Percentiles rank a stretch among this genome's conserved stretches.
These are phyloP conservation scores for Melanomma pulvis-pyrius DNA, from an alignment of 495 filamentous ascomycete species.

Conservation along the genomic window DNA sequence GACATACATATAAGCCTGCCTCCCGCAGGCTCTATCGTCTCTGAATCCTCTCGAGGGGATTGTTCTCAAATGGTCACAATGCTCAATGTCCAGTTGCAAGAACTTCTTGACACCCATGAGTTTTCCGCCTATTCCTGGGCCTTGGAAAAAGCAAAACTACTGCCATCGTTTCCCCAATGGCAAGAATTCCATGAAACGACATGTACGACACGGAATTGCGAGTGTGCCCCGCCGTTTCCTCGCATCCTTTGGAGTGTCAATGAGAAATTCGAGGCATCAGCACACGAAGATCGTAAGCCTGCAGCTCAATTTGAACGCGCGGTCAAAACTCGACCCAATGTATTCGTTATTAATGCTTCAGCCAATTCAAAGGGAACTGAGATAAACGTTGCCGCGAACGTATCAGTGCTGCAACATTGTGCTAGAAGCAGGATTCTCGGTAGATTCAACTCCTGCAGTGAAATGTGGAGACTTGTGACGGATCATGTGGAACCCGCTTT, in stretches of 20 bases:
- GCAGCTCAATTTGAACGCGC: conserved; percentile 54
- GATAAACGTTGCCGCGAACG: conserved; percentile 57
- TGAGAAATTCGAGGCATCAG: conserved; percentile 30
- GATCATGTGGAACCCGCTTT: conserved; percentile 45
- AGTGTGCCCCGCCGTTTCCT: conserved; percentile 53
- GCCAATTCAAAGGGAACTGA: conserved; percentile 27
- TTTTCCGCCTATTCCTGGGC: conserved; percentile 15
- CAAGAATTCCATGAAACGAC: background rate
- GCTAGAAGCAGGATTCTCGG: conserved; percentile 49
- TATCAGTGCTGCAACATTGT: conserved; percentile 60
- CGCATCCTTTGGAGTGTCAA: conserved; percentile 47
- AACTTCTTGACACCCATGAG: conserved; percentile 9
- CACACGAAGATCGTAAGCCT: conserved; percentile 53
- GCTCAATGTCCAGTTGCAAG: conserved; percentile 18
- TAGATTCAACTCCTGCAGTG: background rate
- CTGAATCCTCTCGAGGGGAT: background rate
- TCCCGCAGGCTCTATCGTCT: background rate
- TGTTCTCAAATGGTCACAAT: conserved; percentile 16
- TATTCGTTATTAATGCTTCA: conserved; percentile 48
- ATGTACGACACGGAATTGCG: background rate
- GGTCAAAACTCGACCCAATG: conserved; percentile 53
- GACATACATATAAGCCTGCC: background rate
- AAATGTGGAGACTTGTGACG: conserved; percentile 56
- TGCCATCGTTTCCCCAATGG: conserved; percentile 7
- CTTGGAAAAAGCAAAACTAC: conserved; percentile 4